These are phyloP conservation scores for Brassica juncea DNA, from an alignment of 345 rosid species.

Conservation along the genomic window DNA sequence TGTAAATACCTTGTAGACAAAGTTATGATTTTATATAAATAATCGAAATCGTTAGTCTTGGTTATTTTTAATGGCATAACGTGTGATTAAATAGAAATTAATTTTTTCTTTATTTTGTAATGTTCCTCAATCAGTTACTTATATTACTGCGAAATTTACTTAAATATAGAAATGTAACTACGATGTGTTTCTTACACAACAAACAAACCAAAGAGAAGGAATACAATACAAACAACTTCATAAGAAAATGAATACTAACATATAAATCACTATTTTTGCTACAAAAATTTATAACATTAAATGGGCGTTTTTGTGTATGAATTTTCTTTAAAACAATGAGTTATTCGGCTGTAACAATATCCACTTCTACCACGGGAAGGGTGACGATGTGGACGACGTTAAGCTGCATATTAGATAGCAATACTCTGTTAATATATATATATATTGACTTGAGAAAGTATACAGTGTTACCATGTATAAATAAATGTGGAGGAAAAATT, in stretches of 20 bases:
- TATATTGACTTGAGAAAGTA: not conserved
- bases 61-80: not conserved
- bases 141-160: not conserved
- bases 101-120: too few relatives aligned
- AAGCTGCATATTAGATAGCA: slow-evolving; percentile 43
- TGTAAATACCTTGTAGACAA: too few relatives aligned
- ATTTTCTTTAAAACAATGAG: not conserved
- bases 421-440: slow-evolving; percentile 3
- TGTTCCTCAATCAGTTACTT: not conserved
- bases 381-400: slow-evolving; percentile 42
- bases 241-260: not conserved
- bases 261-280: not conserved
- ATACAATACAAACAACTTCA: slow-evolving; percentile 13
- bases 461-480: not conserved
- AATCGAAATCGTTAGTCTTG: not conserved
- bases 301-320: not conserved
- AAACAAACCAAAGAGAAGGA: slow-evolving; percentile 21
- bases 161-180: not conserved
- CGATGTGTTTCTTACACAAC: slow-evolving; percentile 24
- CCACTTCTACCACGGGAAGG: slow-evolving; percentile 44
- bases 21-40: too few relatives aligned
- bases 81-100: not conserved
- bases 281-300: slow-evolving; percentile 1
- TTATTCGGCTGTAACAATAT: slow-evolving; percentile 9
- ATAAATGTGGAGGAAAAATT: not conserved